These are phyloP conservation scores for Neohortaea acidophila DNA, from an alignment of 495 filamentous ascomycete genomes.

Conservation along the genomic window DNA sequence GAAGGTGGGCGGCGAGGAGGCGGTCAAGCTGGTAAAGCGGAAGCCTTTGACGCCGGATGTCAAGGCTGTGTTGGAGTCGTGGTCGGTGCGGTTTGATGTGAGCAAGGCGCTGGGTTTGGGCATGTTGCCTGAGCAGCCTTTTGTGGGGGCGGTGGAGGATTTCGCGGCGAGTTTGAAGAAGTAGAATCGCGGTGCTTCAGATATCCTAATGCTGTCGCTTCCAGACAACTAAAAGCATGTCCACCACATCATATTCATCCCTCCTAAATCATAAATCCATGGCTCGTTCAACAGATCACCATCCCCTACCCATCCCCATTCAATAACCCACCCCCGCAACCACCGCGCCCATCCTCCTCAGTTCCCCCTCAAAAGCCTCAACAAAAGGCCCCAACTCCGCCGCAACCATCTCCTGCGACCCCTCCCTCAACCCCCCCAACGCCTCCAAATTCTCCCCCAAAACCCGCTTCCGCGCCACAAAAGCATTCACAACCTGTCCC, in stretches of 20 bases:
- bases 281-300: background rate
- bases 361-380: slow-evolving; percentile 9
- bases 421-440: slow-evolving; percentile 6
- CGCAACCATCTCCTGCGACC: slow-evolving; percentile 8
- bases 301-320: background rate
- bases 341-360: background rate
- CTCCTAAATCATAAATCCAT: background rate
- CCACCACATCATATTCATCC: background rate
- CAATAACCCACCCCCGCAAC: background rate
- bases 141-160: slow-evolving; percentile 19
- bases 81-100: slow-evolving; percentile 53
- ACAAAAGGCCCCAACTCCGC: slow-evolving; percentile 12
- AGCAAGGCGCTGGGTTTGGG: slow-evolving; percentile 18
- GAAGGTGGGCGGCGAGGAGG: slow-evolving; percentile 54
- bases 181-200: background rate
- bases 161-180: slow-evolving; percentile 18
- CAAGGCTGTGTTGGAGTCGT: slow-evolving; percentile 58
- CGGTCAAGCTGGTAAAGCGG: slow-evolving; percentile 43
- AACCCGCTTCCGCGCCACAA: slow-evolving; percentile 1
- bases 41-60: slow-evolving; percentile 36
- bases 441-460: slow-evolving; percentile 2
- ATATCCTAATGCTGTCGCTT: background rate
- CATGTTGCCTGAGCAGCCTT: slow-evolving; percentile 17
- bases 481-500: background rate
- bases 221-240: background rate